Evolutionary conservation across 75 land plant genomes (phyloP), one percentile per base, ranked within the genome.

Genomic region (Isoetes taiwanensis): DNA sequence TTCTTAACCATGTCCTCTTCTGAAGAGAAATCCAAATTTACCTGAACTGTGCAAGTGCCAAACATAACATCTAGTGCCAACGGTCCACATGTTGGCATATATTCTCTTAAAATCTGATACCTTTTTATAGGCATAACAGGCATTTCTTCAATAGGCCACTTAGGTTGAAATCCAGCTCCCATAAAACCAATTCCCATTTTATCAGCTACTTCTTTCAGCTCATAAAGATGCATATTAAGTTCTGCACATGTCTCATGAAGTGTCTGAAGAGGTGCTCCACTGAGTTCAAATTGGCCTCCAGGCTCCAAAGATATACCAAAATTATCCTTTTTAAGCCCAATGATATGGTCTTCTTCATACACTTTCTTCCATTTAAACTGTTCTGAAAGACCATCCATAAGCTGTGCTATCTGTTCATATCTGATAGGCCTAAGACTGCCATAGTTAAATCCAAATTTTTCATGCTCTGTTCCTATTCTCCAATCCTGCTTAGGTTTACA

Each of bases 171-270:
- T 6, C 50, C 50, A 6, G 25, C 23, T 8, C 50, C 50, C 50
- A 46, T 46, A 23, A 46, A 46, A 4, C 50, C 50, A 6, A 46
- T 5, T 6, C 50, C 50, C 6, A 46, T 16, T n/a, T 46, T 23
- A 19, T 46, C 50, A n/a, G 50, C 50, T 8, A 46, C 50, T n/a
- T 16, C 50, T 16, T 46, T 46, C 6, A 46, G 21, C 50, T 46
- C 25, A 23, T 46, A 46, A 23, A 46, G 50, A 46, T 46, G 50
- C 8, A 23, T 19, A 23, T 46, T 46, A 6, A 46, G 21, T n/a
- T 46, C 50, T 5, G 50, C 50, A 46, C 50, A 46, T n/a, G 50
- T 46, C 16, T 46, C 25, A n/a, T 46, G 50, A n/a, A 46, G 50
- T 6, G 50, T 46, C n/a, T 46, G 21, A 5, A 46, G 50, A 19